Percentiles rank a stretch among this genome's conserved stretches.
phyloP scores from a whole-genome alignment of 176 grass and related monocot species.

The Carex scoparia region DNA sequence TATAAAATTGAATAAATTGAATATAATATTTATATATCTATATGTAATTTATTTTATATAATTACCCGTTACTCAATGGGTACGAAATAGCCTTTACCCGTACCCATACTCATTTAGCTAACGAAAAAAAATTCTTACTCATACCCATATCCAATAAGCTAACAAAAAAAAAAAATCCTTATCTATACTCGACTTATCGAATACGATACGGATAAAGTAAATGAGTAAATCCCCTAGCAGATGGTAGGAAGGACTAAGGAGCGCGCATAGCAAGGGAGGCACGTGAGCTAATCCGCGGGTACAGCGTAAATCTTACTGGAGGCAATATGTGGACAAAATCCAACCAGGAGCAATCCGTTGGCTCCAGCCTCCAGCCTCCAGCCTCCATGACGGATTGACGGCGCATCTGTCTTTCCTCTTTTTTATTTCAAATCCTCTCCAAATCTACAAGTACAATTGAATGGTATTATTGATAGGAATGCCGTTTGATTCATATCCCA shows the following conservation, averaged over 20 bases:
- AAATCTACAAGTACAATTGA: neutral
- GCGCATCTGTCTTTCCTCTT: neutral
- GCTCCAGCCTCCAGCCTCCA: constrained; percentile 1
- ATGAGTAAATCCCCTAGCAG: too few species aligned
- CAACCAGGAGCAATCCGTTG: neutral
- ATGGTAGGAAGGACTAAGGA: neutral
- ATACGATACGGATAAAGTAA: too few species aligned
- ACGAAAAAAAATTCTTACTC: too few species aligned
- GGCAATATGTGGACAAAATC: neutral
- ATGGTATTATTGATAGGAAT: neutral
- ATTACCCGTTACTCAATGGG: too few species aligned
- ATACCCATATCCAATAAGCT: too few species aligned
- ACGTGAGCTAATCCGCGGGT: neutral
- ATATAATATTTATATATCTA: too few species aligned
- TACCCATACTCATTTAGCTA: too few species aligned
- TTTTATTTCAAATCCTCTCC: neutral
- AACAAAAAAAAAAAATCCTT: too few species aligned
- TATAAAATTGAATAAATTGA: too few species aligned
- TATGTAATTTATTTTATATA: too few species aligned
- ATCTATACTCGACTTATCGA: too few species aligned
- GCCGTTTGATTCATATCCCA: neutral
- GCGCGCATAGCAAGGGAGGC: neutral
- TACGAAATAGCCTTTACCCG: too few species aligned
- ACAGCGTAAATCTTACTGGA: neutral
- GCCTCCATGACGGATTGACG: neutral